Conservation (phyloP, 768 basidiomycete genomes). For the Panaeolus cyanescens region DNA sequence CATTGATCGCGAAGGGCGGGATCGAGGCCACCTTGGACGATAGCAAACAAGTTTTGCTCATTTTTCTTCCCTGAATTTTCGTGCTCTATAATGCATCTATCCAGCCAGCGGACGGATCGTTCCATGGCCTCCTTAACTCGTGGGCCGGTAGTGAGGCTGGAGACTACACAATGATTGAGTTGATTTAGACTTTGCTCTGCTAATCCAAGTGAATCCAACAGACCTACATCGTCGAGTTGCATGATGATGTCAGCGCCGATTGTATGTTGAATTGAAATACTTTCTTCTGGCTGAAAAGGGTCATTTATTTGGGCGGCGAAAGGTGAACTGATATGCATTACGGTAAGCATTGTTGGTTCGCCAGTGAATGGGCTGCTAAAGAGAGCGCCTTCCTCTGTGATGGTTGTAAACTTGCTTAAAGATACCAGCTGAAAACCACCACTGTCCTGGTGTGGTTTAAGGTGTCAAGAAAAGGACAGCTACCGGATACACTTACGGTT, state of each 20-base stretch:
- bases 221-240: conserved; percentile 92
- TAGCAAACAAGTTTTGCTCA: conserved; percentile 86
- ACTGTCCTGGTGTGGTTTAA: conserved; percentile 68
- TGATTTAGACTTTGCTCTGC: background rate
- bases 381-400: conserved; percentile 87
- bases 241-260: conserved; percentile 95
- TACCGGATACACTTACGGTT: conserved; percentile 52
- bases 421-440: conserved; percentile 91
- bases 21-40: conserved; percentile 88
- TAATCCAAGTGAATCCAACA: conserved; percentile 24
- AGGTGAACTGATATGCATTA: conserved; percentile 33
- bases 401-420: conserved; percentile 78
- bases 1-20: conserved; percentile 71
- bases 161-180: conserved; percentile 53
- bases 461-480: background rate
- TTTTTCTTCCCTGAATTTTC: conserved; percentile 62
- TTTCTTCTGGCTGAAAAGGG: conserved; percentile 78
- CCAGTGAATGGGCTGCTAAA: conserved; percentile 87
- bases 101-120: conserved; percentile 87
- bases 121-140: conserved; percentile 89
- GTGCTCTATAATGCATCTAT: conserved; percentile 82
- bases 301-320: conserved; percentile 3
- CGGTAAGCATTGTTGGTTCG: conserved; percentile 86
- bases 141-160: conserved; percentile 77
- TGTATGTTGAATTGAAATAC: conserved; percentile 86